Base-by-base conservation (phyloP, 116 monocot species). In the Iris pallida region DNA sequence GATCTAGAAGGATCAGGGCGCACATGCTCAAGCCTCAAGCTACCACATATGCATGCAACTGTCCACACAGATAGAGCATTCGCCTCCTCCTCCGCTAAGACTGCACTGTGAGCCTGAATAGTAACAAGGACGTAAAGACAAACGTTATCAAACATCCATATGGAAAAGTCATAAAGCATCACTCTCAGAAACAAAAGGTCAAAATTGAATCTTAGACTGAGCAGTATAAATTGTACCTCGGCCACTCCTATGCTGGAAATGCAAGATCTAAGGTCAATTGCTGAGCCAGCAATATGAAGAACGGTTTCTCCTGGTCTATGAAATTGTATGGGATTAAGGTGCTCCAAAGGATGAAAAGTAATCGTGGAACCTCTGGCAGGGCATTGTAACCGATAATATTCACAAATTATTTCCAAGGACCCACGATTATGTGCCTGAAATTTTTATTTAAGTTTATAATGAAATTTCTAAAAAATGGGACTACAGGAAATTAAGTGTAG, bases 11-110 rank as follows among this genome's bases (percentile, higher is more conserved):
- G 20, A 65, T 54, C 8, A 8, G 48, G 9, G 72, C 92, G 80
- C 79, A 99, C 99, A 99, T 90, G 78, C 72, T 99, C 99, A 76
- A 99, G 93, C 67, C 93, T 79, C 75, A 99, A 78, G 71, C 76
- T 82, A 53, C 93, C 99, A 84, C 99, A 99, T 54, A 99, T 77
- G 70, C 90, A 90, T 75, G 99, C 90, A 84, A 90, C 79, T 18
- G 93, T 76, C 99, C 99, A 99, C 47, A 88, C 80, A 69, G 93
- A 90, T 54, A 99, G 79, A 71, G 88, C 86, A 68, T 88, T 88
- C 9, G 93, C 90, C 72, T 98, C 98, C 74, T 99, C 99, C 74
- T 93, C 93, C 45, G 84, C 83, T 51, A 93, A 66, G 53, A 84
- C 79, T 58, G 88, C 88, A 81, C 76, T 90, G 20, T 83, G 80